Conservation (phyloP, 352 stramenopile species). For the Phytopythium mirpurense region DNA sequence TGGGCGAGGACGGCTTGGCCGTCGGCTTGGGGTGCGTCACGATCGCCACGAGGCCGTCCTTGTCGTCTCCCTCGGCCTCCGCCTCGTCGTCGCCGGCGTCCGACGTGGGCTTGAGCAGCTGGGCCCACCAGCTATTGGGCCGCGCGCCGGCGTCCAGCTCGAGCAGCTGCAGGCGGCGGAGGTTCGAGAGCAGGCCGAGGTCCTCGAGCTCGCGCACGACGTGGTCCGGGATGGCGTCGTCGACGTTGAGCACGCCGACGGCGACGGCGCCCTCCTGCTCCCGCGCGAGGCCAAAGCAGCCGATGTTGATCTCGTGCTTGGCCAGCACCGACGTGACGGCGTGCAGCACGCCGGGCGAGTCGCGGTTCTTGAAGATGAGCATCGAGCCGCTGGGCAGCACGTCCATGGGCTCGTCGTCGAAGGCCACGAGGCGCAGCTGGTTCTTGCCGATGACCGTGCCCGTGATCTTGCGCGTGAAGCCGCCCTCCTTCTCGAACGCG, state of each 20-base stretch:
- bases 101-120: constrained; percentile 49
- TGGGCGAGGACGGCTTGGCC: constrained; percentile 80
- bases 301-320: constrained; percentile 93
- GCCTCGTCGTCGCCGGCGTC: constrained; percentile 18
- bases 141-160: constrained; percentile 51
- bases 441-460: constrained; percentile 88
- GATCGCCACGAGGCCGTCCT: constrained; percentile 34
- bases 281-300: constrained; percentile 86
- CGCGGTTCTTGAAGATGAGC: constrained; percentile 93
- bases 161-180: constrained; percentile 81
- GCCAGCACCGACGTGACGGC: constrained; percentile 93
- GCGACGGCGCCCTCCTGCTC: constrained; percentile 57
- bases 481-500: constrained; percentile 87
- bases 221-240: constrained; percentile 80
- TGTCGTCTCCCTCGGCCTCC: background rate
- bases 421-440: constrained; percentile 84
- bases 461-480: constrained; percentile 74
- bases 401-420: constrained; percentile 86
- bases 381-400: constrained; percentile 86
- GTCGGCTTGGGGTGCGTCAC: constrained; percentile 60
- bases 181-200: constrained; percentile 72
- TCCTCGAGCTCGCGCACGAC: constrained; percentile 82
- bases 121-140: constrained; percentile 46
- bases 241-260: constrained; percentile 86
- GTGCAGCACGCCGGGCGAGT: constrained; percentile 92